Conservation (phyloP, 139 green algal species). For the Picochlorum sp. region DNA sequence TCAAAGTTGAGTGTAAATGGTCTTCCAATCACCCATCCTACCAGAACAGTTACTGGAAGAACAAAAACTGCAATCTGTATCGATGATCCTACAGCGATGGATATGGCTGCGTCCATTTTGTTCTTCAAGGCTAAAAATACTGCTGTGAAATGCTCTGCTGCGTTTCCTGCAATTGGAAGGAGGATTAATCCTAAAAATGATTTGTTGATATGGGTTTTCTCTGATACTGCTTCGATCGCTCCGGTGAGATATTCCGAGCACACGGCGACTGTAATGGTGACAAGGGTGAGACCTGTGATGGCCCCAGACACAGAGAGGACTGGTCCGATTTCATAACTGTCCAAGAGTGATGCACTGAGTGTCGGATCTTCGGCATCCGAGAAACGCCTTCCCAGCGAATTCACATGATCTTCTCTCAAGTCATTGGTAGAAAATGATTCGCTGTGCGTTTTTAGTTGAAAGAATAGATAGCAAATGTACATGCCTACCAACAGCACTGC, state of each 20-base stretch:
- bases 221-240: constrained; percentile 61
- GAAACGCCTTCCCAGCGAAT: too few relatives aligned
- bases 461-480: constrained; percentile 75
- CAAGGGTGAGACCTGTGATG: constrained; percentile 37
- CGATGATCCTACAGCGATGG: constrained; percentile 67
- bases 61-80: constrained; percentile 84
- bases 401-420: background rate
- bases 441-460: constrained; percentile 72
- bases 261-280: constrained; percentile 64
- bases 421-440: constrained; percentile 28
- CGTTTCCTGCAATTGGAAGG: constrained; percentile 82
- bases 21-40: constrained; percentile 60
- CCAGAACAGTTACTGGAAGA: constrained; percentile 66
- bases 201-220: constrained; percentile 52
- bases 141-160: constrained; percentile 81
- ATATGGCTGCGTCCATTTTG: constrained; percentile 89
- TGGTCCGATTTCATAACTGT: constrained; percentile 34
- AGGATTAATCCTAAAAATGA: constrained; percentile 73
- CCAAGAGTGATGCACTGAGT: background rate
- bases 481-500: constrained; percentile 48
- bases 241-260: constrained; percentile 68
- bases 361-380: background rate
- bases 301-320: constrained; percentile 51
- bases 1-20: constrained; percentile 70
- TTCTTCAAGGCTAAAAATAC: constrained; percentile 85